A percentile compares a stretch with the other conserved stretches of the same genome.
Conservation (phyloP, 345 rosid genomes). For the Punica granatum region DNA sequence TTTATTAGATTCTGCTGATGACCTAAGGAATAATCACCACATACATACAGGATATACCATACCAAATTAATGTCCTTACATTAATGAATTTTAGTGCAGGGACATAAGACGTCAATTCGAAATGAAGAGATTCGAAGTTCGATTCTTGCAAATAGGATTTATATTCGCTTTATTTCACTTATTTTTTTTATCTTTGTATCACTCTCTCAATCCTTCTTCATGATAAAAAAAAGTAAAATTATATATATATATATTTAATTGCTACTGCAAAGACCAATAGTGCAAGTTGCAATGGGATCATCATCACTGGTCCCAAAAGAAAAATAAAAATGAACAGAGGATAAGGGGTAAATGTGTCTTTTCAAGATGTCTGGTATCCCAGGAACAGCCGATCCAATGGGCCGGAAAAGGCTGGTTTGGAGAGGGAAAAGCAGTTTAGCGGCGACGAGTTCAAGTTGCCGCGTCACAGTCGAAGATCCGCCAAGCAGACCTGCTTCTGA, state of each 20-base stretch:
- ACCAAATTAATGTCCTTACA: background rate
- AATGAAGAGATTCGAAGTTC: too few relatives aligned
- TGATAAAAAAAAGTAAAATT: too few relatives aligned
- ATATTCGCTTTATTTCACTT: background rate
- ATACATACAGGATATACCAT: constrained; percentile 1
- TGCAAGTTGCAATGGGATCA: too few relatives aligned
- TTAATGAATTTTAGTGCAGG: too few relatives aligned
- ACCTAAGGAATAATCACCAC: background rate
- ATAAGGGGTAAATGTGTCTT: background rate
- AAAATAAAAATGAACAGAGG: background rate
- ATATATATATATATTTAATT: too few relatives aligned
- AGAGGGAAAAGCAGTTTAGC: background rate
- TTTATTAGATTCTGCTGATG: background rate
- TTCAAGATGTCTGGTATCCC: background rate
- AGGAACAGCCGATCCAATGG: background rate
- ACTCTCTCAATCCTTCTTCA: too few relatives aligned
- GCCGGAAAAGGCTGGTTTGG: background rate
- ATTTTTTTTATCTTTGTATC: too few relatives aligned
- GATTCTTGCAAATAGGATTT: too few relatives aligned
- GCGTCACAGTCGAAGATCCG: background rate
- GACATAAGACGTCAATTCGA: too few relatives aligned
- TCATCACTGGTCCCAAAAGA: too few relatives aligned
- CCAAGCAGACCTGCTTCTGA: background rate
- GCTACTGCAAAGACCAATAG: too few relatives aligned
- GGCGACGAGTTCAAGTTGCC: background rate